Evolutionary conservation across 2,329 filamentous ascomycete genomes (phyloP).

Genomic region (Pseudogymnoascus sp.): DNA sequence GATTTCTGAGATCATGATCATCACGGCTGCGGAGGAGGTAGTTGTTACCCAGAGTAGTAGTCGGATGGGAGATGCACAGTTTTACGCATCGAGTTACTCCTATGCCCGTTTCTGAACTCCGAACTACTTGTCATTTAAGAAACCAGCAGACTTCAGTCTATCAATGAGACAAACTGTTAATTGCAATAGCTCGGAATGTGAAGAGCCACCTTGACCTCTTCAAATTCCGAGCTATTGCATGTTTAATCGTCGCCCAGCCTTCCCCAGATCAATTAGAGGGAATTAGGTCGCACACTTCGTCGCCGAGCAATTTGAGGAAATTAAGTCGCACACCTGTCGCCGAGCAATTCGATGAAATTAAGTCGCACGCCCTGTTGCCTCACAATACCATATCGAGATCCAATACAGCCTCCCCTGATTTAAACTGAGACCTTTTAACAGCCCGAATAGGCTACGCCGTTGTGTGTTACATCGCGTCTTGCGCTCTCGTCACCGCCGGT

Average conservation of each 20-base stretch:
- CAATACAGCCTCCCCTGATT: background rate
- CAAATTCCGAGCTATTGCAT: background rate
- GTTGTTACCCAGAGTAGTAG: background rate
- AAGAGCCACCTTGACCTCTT: background rate
- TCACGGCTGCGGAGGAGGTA: background rate
- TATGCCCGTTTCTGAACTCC: background rate
- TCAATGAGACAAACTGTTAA: background rate
- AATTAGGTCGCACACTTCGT: background rate
- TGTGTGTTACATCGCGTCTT: background rate
- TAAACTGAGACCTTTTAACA: background rate
- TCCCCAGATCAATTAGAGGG: no score
- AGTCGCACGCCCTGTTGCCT: background rate
- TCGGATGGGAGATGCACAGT: background rate
- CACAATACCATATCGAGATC: background rate
- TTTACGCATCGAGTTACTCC: background rate
- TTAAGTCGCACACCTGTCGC: background rate
- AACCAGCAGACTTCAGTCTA: background rate
- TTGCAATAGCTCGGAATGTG: no score
- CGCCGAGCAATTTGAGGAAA: background rate
- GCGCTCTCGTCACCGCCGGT: background rate
- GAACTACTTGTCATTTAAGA: background rate
- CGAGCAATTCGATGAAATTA: background rate
- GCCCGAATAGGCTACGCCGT: background rate
- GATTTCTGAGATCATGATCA: background rate
- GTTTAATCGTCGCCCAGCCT: background rate